These are phyloP conservation scores for Scleroderma citrinum DNA, from an alignment of 768 basidiomycete species.

Conservation along the genomic window DNA sequence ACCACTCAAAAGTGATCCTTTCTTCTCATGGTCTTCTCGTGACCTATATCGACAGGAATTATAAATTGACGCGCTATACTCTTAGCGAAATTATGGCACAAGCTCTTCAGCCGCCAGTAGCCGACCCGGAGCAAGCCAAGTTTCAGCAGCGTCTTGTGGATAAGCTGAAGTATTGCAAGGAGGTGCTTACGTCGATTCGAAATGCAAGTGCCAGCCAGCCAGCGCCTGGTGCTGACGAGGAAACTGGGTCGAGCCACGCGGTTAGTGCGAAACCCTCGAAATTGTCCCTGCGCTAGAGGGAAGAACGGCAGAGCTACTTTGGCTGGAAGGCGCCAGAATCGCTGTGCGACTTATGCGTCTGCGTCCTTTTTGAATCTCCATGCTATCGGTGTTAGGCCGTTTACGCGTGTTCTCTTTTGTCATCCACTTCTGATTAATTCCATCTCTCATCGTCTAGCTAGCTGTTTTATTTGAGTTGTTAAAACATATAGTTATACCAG, in stretches of 20 bases:
- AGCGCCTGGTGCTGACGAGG: constrained; percentile 7
- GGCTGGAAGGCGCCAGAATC: background rate
- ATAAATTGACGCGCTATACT: constrained; percentile 67
- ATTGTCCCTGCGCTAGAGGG: constrained; percentile 11
- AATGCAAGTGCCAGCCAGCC: constrained; percentile 46
- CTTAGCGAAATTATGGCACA: constrained; percentile 65
- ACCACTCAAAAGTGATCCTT: constrained; percentile 92
- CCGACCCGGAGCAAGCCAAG: constrained; percentile 53
- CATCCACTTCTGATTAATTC: background rate
- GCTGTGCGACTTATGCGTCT: background rate
- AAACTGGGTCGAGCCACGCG: constrained; percentile 3
- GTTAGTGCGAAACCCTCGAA: constrained; percentile 15
- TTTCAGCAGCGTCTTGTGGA: constrained; percentile 61
- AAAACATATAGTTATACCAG: no score
- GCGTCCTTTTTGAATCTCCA: background rate
- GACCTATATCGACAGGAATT: constrained; percentile 89
- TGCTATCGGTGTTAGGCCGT: constrained; percentile 3
- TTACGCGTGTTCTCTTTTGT: background rate
- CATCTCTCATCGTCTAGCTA: background rate
- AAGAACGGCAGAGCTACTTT: background rate
- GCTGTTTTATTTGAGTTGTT: no score
- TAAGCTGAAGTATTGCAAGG: constrained; percentile 83
- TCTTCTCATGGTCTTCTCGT: constrained; percentile 73
- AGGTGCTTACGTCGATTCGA: constrained; percentile 69
- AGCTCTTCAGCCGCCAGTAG: constrained; percentile 34